These are phyloP conservation scores for Phytophthora multivora DNA, from an alignment of 352 stramenopile genomes.

Conservation along the genomic window DNA sequence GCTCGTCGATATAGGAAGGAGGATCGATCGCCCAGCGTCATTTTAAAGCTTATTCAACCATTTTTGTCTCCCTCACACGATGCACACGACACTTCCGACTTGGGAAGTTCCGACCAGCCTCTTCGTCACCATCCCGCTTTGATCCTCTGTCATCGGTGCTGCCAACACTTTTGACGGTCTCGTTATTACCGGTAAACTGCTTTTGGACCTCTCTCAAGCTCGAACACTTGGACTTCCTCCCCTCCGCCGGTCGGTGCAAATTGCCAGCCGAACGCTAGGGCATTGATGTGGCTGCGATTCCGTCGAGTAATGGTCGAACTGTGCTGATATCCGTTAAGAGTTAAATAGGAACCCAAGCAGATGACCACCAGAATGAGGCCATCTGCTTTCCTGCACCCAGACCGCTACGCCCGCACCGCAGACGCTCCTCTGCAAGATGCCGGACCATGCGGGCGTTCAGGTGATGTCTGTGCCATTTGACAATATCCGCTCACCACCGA, in stretches of 20 bases:
- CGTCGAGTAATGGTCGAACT: not conserved
- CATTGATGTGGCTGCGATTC: too few species aligned
- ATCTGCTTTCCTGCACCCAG: constrained; percentile 30
- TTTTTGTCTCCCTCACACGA: constrained; percentile 11
- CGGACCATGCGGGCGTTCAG: constrained; percentile 4
- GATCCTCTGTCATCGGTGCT: constrained; percentile 4
- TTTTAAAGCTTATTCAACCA: constrained; percentile 31
- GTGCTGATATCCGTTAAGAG: constrained; percentile 4
- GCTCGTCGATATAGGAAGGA: constrained; percentile 14
- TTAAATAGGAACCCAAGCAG: too few species aligned
- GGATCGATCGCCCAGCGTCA: constrained; percentile 11
- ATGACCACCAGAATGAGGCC: constrained; percentile 24
- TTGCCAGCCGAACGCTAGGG: too few species aligned
- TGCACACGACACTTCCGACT: not conserved
- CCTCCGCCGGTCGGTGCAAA: too few species aligned
- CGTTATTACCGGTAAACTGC: too few species aligned
- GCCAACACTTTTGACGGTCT: constrained; percentile 26
- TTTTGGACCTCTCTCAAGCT: too few species aligned
- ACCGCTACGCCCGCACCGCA: not conserved
- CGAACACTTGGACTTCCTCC: too few species aligned
- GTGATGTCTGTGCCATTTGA: constrained; percentile 7
- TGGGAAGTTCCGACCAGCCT: constrained; percentile 17
- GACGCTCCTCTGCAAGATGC: constrained; percentile 7
- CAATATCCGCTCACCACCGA: constrained; percentile 9
- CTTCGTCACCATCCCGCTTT: constrained; percentile 27